These are phyloP conservation scores for Xylogone sp. DNA, from an alignment of 2,329 filamentous ascomycete species.

Conservation along the genomic window DNA sequence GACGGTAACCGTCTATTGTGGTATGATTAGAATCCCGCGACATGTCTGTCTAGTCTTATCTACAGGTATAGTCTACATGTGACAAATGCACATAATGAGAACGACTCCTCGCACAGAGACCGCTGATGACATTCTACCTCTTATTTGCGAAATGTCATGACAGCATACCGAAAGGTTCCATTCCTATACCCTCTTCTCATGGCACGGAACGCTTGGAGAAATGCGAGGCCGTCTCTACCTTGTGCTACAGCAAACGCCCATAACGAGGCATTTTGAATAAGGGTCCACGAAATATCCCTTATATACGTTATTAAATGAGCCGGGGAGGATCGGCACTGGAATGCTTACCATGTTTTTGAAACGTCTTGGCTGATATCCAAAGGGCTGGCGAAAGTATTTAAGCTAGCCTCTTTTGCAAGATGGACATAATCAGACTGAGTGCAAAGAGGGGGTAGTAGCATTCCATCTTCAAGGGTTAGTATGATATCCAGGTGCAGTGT, in stretches of 20 bases:
- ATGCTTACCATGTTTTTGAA: conserved; percentile 53
- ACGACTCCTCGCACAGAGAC: too few species aligned
- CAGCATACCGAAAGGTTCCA: conserved; percentile 54
- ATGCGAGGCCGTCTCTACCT: conserved; percentile 56
- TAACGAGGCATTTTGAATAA: conserved; percentile 55
- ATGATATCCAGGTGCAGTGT: too few species aligned
- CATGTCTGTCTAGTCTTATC: too few species aligned
- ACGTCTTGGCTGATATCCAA: conserved; percentile 56
- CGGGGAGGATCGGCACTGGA: background rate
- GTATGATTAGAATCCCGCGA: too few species aligned
- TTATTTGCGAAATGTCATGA: conserved; percentile 52
- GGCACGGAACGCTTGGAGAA: conserved; percentile 56
- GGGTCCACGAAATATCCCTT: conserved; percentile 60
- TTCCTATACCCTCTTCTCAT: conserved; percentile 58
- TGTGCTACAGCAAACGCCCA: conserved; percentile 60
- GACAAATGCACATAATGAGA: too few species aligned
- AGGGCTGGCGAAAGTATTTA: conserved; percentile 41
- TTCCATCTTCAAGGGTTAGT: conserved; percentile 42
- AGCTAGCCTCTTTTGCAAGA: conserved; percentile 44
- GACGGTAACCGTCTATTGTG: too few species aligned
- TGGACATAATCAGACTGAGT: conserved; percentile 49
- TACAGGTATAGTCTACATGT: too few species aligned
- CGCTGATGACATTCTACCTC: too few species aligned
- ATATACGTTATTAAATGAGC: background rate
- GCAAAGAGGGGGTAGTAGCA: conserved; percentile 55